These are phyloP conservation scores for Arthrinium phaeospermum DNA, from an alignment of 2,329 filamentous ascomycete species.

Conservation along the genomic window DNA sequence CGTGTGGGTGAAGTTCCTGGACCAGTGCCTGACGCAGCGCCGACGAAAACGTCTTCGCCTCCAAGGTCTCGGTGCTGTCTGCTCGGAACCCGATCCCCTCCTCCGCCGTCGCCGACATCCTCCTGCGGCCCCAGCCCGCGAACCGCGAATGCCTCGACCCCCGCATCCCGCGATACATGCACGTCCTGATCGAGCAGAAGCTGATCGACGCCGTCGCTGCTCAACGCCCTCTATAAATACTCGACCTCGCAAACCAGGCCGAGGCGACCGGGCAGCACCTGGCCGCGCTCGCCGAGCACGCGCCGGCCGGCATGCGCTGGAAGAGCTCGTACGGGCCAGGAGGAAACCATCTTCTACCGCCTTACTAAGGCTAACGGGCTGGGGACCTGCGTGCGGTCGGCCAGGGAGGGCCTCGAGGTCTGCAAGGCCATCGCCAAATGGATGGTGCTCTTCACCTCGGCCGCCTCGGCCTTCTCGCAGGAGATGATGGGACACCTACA, in stretches of 20 bases:
- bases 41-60: slow-evolving; percentile 58
- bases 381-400: slow-evolving; percentile 52
- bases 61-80: slow-evolving; percentile 55
- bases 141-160: slow-evolving; percentile 61
- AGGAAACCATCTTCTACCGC: slow-evolving; percentile 92
- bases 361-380: slow-evolving; percentile 84
- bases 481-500: slow-evolving; percentile 53
- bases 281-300: slow-evolving; percentile 26
- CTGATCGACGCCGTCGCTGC: slow-evolving; percentile 61
- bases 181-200: slow-evolving; percentile 57
- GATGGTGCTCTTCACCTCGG: slow-evolving; percentile 63
- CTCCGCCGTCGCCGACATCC: slow-evolving; percentile 59
- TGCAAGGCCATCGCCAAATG: slow-evolving; percentile 59
- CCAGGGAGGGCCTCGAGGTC: slow-evolving; percentile 56
- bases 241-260: slow-evolving; percentile 55
- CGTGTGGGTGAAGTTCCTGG: slow-evolving; percentile 59
- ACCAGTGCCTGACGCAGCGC: slow-evolving; percentile 55
- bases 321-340: slow-evolving; percentile 64
- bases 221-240: slow-evolving; percentile 62
- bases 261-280: slow-evolving; percentile 29
- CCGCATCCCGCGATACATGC: slow-evolving; percentile 63
- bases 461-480: slow-evolving; percentile 54
- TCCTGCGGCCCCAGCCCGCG: slow-evolving; percentile 58
- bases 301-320: slow-evolving; percentile 49
- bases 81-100: slow-evolving; percentile 58